A percentile compares a stretch with the other conserved stretches of the same genome.
phyloP scores from a whole-genome alignment of 148 eudicot genomes.

The Drosera capensis region DNA sequence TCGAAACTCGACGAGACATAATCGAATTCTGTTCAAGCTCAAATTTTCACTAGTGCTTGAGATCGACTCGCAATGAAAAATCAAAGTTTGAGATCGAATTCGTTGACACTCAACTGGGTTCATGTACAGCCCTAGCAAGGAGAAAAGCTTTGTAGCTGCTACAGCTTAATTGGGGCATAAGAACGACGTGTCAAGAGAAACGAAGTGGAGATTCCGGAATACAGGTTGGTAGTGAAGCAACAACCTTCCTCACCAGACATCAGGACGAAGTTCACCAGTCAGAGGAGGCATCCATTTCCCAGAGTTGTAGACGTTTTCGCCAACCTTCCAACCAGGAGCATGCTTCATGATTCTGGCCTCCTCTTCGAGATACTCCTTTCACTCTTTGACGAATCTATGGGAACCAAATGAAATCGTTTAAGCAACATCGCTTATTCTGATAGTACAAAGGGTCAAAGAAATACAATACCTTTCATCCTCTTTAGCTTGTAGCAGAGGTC shows the following conservation, averaged over 20 bases:
- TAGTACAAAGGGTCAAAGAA: not conserved
- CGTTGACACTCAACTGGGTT: no score
- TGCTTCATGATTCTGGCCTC: conserved; percentile 94
- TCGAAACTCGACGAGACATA: no score
- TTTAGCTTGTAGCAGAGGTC: conserved; percentile 87
- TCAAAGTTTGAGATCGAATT: no score
- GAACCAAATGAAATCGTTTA: not conserved
- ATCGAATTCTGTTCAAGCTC: no score
- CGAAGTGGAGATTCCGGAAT: no score
- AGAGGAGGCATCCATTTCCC: conserved; percentile 99
- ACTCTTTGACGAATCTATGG: conserved; percentile 76
- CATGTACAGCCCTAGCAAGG: no score
- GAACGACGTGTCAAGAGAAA: no score
- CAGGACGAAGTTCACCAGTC: conserved; percentile 90
- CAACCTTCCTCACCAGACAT: conserved; percentile 62
- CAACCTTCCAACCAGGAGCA: conserved; percentile 97
- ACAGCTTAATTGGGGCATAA: no score
- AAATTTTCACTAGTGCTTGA: no score
- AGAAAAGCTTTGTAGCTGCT: no score
- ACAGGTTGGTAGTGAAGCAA: no score
- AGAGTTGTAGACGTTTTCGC: conserved; percentile 82
- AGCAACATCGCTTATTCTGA: not conserved
- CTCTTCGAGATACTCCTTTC: conserved; percentile 70
- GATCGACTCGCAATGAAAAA: no score
- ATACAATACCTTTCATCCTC: conserved; percentile 78